Percentiles rank a stretch among this genome's conserved stretches.
Conservation (phyloP, 805 yeast species). For the Teunomyces aglyptinius region DNA sequence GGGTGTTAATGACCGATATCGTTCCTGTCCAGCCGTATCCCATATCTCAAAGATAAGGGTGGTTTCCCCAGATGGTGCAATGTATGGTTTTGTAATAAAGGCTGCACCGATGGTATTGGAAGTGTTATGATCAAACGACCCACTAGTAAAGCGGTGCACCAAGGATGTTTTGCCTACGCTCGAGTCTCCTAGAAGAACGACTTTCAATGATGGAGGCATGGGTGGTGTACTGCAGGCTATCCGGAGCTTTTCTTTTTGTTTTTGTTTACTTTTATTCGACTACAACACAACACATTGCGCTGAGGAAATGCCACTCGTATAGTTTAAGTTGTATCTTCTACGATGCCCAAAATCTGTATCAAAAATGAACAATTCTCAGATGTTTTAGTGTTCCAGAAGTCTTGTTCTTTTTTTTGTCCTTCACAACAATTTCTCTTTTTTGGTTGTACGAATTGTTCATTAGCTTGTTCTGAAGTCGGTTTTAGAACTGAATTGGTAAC, state of each 20-base stretch:
- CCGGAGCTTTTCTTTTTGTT: neutral
- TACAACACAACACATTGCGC: neutral
- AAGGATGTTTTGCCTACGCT: slow-evolving; percentile 71
- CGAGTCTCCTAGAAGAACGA: slow-evolving; percentile 52
- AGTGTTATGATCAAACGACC: slow-evolving; percentile 71
- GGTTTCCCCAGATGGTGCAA: slow-evolving; percentile 31
- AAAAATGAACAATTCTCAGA: too few relatives aligned
- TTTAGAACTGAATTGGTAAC: too few relatives aligned
- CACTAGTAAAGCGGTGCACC: slow-evolving; percentile 72
- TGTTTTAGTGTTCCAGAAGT: too few relatives aligned
- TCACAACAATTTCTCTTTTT: too few relatives aligned
- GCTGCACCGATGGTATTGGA: slow-evolving; percentile 99
- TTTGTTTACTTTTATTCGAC: neutral
- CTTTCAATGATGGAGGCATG: slow-evolving; percentile 30
- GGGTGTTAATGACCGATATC: slow-evolving; percentile 45
- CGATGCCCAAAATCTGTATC: too few relatives aligned
- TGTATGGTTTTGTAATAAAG: slow-evolving; percentile 71
- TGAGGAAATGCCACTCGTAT: too few relatives aligned
- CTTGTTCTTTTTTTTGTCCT: too few relatives aligned
- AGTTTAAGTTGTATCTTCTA: too few relatives aligned
- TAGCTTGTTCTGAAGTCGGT: too few relatives aligned
- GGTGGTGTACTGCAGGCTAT: neutral
- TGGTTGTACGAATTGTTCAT: too few relatives aligned
- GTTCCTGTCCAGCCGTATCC: slow-evolving; percentile 93
- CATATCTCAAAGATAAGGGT: slow-evolving; percentile 64